A percentile compares a stretch with the other conserved stretches of the same genome.
Conservation (phyloP, 2,329 filamentous ascomycete genomes). For the Rhinocladiella mackenziei region DNA sequence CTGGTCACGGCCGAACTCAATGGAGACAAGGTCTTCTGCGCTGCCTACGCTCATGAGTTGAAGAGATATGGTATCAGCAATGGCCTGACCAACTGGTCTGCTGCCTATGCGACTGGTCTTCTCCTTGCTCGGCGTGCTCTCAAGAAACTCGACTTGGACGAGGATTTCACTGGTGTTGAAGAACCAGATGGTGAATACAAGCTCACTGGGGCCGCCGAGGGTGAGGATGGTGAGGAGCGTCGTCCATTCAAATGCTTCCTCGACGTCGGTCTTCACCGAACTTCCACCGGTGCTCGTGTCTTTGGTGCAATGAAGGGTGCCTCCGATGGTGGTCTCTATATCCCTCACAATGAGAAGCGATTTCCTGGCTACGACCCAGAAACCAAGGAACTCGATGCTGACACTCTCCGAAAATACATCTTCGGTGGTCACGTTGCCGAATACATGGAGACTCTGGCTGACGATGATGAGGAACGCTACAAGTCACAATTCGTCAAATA, state of each 20-base stretch:
- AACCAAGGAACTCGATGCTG: slow-evolving; percentile 94
- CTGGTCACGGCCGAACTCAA: slow-evolving; percentile 94
- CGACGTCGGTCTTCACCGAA: slow-evolving; percentile 94
- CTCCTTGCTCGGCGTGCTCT: slow-evolving; percentile 94
- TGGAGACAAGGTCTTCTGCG: slow-evolving; percentile 92
- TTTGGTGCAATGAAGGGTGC: slow-evolving; percentile 99
- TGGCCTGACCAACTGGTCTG: slow-evolving; percentile 99
- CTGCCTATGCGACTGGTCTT: slow-evolving; percentile 94
- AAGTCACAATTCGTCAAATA: slow-evolving; percentile 97
- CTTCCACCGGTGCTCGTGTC: slow-evolving; percentile 96
- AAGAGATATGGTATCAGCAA: slow-evolving; percentile 96
- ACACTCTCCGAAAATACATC: slow-evolving; percentile 99
- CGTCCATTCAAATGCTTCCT: slow-evolving; percentile 99
- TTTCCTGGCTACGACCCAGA: slow-evolving; percentile 99
- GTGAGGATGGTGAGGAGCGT: slow-evolving; percentile 78
- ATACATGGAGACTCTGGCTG: slow-evolving; percentile 99
- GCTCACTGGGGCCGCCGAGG: slow-evolving; percentile 90
- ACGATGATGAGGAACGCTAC: slow-evolving; percentile 99
- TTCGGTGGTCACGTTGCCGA: slow-evolving; percentile 96
- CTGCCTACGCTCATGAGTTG: slow-evolving; percentile 96
- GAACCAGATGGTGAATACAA: slow-evolving; percentile 95
- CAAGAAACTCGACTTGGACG: slow-evolving; percentile 92
- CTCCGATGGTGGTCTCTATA: slow-evolving; percentile 92
- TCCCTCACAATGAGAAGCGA: slow-evolving; percentile 98
- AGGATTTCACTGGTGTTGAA: slow-evolving; percentile 92